Percentiles rank a stretch among this genome's conserved stretches.
These are phyloP conservation scores for Scortechinia acanthostroma DNA, from an alignment of 2,329 filamentous ascomycete genomes.

Conservation along the genomic window DNA sequence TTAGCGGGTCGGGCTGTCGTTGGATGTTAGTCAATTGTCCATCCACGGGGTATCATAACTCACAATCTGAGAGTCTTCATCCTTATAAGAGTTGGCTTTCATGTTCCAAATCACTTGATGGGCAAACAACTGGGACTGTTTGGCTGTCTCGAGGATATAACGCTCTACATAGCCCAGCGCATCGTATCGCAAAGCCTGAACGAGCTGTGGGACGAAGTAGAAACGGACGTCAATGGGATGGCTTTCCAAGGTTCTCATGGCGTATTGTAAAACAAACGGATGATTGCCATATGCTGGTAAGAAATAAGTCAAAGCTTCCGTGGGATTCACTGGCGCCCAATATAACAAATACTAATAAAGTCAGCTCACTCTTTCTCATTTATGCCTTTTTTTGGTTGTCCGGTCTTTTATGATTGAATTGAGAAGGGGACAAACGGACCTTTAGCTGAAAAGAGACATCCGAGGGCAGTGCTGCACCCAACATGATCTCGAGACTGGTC, in stretches of 20 bases:
- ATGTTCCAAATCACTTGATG: constrained; percentile 99
- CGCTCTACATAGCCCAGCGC: constrained; percentile 87
- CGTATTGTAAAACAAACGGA: constrained; percentile 90
- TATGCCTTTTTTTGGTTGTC: too few relatives aligned
- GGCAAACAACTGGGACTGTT: constrained; percentile 95
- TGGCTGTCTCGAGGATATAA: constrained; percentile 93
- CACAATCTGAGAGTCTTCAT: constrained; percentile 81
- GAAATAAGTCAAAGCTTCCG: constrained; percentile 89
- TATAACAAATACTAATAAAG: constrained; percentile 70
- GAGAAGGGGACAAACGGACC: not conserved
- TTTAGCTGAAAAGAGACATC: not conserved
- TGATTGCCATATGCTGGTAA: constrained; percentile 84
- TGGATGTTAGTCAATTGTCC: constrained; percentile 5
- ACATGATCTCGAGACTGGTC: constrained; percentile 74
- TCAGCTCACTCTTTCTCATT: too few relatives aligned
- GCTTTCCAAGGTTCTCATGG: constrained; percentile 87
- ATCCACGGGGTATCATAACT: constrained; percentile 18
- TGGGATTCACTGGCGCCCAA: constrained; percentile 87
- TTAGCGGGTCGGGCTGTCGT: constrained; percentile 34
- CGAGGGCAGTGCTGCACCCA: constrained; percentile 67
- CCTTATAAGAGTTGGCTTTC: constrained; percentile 97
- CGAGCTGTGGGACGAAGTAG: constrained; percentile 97
- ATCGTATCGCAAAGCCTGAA: constrained; percentile 91
- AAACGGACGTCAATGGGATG: constrained; percentile 96
- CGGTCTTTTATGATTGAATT: not conserved